Evolutionary conservation across 2,329 filamentous ascomycete species (phyloP).

Genomic region (Pleomassaria siparia): DNA sequence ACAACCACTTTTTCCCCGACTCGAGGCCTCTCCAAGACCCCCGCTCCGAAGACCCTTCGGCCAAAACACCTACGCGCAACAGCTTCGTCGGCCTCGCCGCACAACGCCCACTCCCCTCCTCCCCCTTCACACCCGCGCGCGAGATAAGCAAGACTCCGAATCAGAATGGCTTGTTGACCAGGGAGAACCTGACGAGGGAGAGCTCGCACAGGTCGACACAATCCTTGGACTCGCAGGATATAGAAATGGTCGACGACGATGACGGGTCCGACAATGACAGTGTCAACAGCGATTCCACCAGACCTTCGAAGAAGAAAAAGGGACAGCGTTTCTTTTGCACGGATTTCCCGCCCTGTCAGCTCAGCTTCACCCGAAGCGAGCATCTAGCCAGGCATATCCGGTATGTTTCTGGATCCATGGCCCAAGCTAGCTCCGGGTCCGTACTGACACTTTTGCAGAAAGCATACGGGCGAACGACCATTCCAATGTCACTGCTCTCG

Average conservation of each 20-base stretch:
- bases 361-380: conserved; percentile 95
- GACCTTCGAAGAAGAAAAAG: conserved; percentile 91
- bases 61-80: conserved; percentile 65
- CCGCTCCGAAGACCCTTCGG: conserved; percentile 44
- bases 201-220: conserved; percentile 64
- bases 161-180: conserved; percentile 46
- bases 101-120: conserved; percentile 50
- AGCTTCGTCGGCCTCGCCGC: conserved; percentile 51
- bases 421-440: background rate
- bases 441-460: too few species aligned
- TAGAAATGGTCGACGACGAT: conserved; percentile 75
- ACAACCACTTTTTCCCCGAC: conserved; percentile 45
- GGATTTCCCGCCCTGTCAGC: conserved; percentile 87
- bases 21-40: conserved; percentile 37
- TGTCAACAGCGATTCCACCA: conserved; percentile 61
- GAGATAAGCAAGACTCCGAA: conserved; percentile 45
- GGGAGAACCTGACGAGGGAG: conserved; percentile 58
- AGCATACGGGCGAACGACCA: conserved; percentile 95
- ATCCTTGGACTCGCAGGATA: conserved; percentile 66
- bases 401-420: conserved; percentile 49
- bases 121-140: conserved; percentile 49
- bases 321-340: conserved; percentile 95
- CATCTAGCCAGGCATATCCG: conserved; percentile 93
- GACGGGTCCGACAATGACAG: conserved; percentile 57
- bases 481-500: conserved; percentile 96